These are phyloP conservation scores for Microbotryomycetes sp. DNA, from an alignment of 1,284 basidiomycete genomes.

Conservation along the genomic window DNA sequence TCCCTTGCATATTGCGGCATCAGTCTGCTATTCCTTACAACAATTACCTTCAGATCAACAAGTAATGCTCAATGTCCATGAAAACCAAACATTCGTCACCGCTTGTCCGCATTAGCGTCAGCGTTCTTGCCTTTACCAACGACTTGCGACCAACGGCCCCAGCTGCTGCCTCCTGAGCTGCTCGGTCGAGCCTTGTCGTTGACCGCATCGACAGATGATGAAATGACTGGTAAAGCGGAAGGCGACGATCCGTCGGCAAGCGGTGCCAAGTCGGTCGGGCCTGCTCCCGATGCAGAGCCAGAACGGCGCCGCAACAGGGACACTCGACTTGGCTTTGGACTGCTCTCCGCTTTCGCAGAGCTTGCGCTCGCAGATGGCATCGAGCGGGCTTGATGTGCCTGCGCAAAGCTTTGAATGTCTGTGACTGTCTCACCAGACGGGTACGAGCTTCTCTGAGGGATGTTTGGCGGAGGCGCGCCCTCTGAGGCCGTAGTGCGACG, in stretches of 20 bases:
- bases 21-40: too few relatives aligned
- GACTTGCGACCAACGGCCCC: not conserved
- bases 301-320: not conserved
- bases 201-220: not conserved
- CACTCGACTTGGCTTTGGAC: not conserved
- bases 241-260: not conserved
- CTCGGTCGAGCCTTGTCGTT: not conserved
- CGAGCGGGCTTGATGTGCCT: not conserved
- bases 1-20: too few relatives aligned
- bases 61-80: too few relatives aligned
- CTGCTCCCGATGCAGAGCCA: not conserved
- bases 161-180: not conserved
- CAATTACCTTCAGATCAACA: too few relatives aligned
- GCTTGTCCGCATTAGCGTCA: too few relatives aligned
- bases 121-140: not conserved
- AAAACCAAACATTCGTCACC: too few relatives aligned
- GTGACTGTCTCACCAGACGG: too few relatives aligned
- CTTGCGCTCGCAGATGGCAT: not conserved
- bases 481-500: constrained; percentile 3
- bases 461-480: too few relatives aligned
- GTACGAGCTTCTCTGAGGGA: too few relatives aligned
- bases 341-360: not conserved
- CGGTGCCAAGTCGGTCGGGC: too few relatives aligned
- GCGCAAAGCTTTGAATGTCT: not conserved
- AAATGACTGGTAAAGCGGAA: not conserved